phyloP scores from a whole-genome alignment of 345 rosid species.

The Acer yangbiense region DNA sequence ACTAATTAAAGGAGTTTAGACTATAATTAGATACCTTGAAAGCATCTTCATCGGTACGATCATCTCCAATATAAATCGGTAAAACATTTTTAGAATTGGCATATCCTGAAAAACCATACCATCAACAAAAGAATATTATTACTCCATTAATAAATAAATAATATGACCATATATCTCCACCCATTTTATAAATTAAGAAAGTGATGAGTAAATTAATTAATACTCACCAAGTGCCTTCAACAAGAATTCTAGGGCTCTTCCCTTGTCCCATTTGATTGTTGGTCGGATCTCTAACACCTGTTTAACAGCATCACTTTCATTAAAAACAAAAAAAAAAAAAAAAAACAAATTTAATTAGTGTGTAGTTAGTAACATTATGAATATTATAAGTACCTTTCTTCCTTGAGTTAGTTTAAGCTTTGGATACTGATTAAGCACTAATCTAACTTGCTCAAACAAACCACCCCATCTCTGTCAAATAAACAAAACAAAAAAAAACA shows the following conservation, averaged over 20 bases:
- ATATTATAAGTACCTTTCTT: slow-evolving; percentile 58
- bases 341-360: neutral
- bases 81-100: slow-evolving; percentile 65
- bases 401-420: slow-evolving; percentile 73
- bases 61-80: slow-evolving; percentile 94
- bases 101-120: slow-evolving; percentile 44
- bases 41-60: slow-evolving; percentile 93
- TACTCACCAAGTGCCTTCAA: slow-evolving; percentile 72
- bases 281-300: slow-evolving; percentile 95
- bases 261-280: slow-evolving; percentile 95
- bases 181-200: neutral
- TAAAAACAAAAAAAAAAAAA: neutral
- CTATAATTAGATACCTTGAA: slow-evolving; percentile 55
- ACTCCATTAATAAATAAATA: neutral
- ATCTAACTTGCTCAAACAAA: slow-evolving; percentile 62
- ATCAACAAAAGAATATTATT: neutral
- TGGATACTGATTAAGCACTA: slow-evolving; percentile 67
- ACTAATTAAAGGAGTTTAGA: neutral
- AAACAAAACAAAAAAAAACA: neutral
- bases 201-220: neutral
- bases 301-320: neutral
- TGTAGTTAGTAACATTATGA: neutral
- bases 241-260: slow-evolving; percentile 87
- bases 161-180: too few species aligned
- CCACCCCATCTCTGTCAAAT: slow-evolving; percentile 63